These are phyloP conservation scores for Microsporum audouinii DNA, from an alignment of 2,329 filamentous ascomycete genomes.

Conservation along the genomic window DNA sequence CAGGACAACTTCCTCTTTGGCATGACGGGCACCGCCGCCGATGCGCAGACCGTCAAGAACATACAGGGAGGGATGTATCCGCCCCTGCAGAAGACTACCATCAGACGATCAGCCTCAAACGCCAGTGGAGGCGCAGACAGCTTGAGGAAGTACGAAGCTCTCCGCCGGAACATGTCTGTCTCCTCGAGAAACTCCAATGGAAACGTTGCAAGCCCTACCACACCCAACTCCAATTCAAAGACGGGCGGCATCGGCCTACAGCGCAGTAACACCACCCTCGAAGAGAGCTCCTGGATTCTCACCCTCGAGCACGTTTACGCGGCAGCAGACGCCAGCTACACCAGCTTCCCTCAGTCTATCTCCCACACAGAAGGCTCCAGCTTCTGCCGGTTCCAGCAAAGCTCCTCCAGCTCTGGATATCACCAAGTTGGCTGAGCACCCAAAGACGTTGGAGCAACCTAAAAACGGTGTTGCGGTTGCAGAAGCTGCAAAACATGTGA, in stretches of 20 bases:
- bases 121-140: constrained; percentile 83
- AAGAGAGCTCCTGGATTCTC: constrained; percentile 48
- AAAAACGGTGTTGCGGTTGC: not conserved
- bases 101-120: constrained; percentile 71
- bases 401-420: constrained; percentile 15
- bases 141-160: constrained; percentile 61
- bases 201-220: constrained; percentile 55
- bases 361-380: constrained; percentile 16
- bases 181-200: constrained; percentile 65
- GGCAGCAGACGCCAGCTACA: constrained; percentile 23
- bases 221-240: constrained; percentile 39
- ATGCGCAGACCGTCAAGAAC: constrained; percentile 60
- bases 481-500: not conserved
- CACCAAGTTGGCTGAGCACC: constrained; percentile 8
- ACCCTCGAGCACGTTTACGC: constrained; percentile 6
- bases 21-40: constrained; percentile 98
- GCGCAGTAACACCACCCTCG: constrained; percentile 80
- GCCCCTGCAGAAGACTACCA: constrained; percentile 32
- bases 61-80: constrained; percentile 52
- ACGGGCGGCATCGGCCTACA: constrained; percentile 47
- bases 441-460: constrained; percentile 8
- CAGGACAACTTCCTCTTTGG: constrained; percentile 97
- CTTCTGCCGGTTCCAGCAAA: constrained; percentile 24
- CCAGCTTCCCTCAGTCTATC: constrained; percentile 32
- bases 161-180: constrained; percentile 77